Evolutionary conservation across 495 filamentous ascomycete species (phyloP).

Genomic region (Rostrohypoxylon terebratum): DNA sequence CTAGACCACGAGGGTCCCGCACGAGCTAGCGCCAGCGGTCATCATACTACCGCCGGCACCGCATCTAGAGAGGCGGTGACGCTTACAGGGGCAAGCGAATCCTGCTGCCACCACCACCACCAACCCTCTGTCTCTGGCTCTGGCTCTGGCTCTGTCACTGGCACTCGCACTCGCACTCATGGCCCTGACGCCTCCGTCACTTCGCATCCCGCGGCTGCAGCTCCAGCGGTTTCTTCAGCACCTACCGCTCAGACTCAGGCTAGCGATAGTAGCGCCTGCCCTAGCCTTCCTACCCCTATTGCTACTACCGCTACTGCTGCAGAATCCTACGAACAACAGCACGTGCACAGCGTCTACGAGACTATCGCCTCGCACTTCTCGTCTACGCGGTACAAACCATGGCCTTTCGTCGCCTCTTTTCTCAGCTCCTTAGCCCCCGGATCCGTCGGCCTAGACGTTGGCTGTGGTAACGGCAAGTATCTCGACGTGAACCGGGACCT

Average conservation of each 20-base stretch:
- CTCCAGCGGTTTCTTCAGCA: slow-evolving; percentile 5
- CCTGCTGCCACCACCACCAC: slow-evolving; percentile 23
- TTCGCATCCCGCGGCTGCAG: neutral
- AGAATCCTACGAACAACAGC: slow-evolving; percentile 77
- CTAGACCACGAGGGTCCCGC: slow-evolving; percentile 26
- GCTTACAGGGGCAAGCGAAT: slow-evolving; percentile 8
- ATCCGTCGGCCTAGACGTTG: slow-evolving; percentile 88
- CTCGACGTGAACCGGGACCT: slow-evolving; percentile 80
- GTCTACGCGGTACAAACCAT: slow-evolving; percentile 95
- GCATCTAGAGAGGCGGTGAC: slow-evolving; percentile 33
- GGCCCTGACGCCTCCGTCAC: neutral
- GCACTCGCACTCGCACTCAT: slow-evolving; percentile 3
- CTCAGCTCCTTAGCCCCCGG: slow-evolving; percentile 74
- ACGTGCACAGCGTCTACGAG: slow-evolving; percentile 95
- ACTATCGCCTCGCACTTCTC: slow-evolving; percentile 96
- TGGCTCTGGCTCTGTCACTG: slow-evolving; percentile 14
- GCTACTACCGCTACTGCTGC: slow-evolving; percentile 35
- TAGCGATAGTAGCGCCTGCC: neutral
- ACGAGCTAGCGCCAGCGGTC: neutral
- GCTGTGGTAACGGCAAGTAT: slow-evolving; percentile 98
- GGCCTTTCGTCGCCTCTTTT: slow-evolving; percentile 91
- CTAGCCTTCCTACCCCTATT: slow-evolving; percentile 11
- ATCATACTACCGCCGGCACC: slow-evolving; percentile 4
- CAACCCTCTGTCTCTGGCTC: slow-evolving; percentile 27
- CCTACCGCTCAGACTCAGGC: neutral